These are phyloP conservation scores for Ophiostoma triangulosporum DNA, from an alignment of 2,329 filamentous ascomycete genomes.

Conservation along the genomic window DNA sequence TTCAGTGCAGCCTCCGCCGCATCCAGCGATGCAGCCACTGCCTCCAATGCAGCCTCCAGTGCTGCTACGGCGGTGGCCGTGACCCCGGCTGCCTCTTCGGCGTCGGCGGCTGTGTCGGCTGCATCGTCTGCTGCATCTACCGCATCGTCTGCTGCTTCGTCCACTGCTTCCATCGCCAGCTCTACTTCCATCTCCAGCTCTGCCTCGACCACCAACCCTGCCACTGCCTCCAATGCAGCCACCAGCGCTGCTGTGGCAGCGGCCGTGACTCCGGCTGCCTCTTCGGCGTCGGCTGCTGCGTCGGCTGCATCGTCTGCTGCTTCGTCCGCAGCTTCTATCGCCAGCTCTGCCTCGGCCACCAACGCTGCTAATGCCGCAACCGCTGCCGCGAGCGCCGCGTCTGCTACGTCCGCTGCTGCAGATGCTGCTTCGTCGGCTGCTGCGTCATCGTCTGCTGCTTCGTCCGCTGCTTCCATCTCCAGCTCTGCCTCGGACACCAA, in stretches of 20 bases:
- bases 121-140: too few relatives aligned
- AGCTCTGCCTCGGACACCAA: not conserved
- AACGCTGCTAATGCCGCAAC: not conserved
- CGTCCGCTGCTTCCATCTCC: not conserved
- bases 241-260: not conserved
- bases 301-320: too few relatives aligned
- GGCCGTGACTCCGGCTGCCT: not conserved
- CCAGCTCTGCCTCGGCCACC: not conserved
- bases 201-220: not conserved
- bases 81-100: not conserved
- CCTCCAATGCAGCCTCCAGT: not conserved
- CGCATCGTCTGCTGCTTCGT: too few relatives aligned
- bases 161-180: too few relatives aligned
- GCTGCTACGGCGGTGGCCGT: not conserved
- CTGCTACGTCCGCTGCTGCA: not conserved
- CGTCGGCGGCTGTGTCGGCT: not conserved
- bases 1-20: not conserved
- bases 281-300: not conserved
- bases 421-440: too few relatives aligned
- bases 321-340: too few relatives aligned
- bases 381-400: not conserved
- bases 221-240: not conserved
- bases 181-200: not conserved
- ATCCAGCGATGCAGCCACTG: not conserved
- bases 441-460: not conserved